These are phyloP conservation scores for Globisporangium cystogenes DNA, from an alignment of 352 stramenopile genomes.

Conservation along the genomic window DNA sequence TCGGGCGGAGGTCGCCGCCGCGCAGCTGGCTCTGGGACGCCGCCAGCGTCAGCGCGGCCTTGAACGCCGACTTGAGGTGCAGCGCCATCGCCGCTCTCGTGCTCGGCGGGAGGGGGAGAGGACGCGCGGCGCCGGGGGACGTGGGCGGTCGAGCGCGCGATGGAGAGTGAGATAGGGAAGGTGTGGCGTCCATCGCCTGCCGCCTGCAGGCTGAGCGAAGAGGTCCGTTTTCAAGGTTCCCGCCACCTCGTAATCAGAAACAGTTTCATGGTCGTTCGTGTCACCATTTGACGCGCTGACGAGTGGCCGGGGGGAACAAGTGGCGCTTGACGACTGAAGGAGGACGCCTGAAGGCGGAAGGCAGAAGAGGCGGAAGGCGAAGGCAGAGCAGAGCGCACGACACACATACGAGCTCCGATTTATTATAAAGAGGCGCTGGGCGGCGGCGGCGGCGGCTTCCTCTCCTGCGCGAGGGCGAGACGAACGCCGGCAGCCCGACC, in stretches of 20 bases:
- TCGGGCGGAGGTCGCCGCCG: conserved; percentile 1
- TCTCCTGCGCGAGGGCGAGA: not conserved
- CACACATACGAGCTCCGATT: conserved; percentile 2
- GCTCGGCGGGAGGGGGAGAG: no score
- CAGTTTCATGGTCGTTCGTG: not conserved
- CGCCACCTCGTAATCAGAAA: not conserved
- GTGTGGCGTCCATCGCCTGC: no score
- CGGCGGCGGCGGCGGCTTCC: not conserved
- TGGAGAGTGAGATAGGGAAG: no score
- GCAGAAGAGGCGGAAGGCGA: no score
- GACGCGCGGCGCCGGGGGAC: no score
- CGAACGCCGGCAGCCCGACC: not conserved
- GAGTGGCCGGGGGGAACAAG: no score
- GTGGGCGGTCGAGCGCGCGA: not conserved
- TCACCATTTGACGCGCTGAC: no score
- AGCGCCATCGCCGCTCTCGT: conserved; percentile 3
- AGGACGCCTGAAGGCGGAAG: no score
- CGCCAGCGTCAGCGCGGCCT: conserved; percentile 25
- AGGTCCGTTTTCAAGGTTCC: no score
- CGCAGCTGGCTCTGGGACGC: conserved; percentile 27
- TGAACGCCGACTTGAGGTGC: conserved; percentile 9
- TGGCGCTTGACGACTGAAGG: no score
- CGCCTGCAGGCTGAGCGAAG: no score
- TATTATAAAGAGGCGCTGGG: not conserved
- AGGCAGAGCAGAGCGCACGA: not conserved